These are phyloP conservation scores for Mycena galericulata DNA, from an alignment of 768 basidiomycete species.

Conservation along the genomic window DNA sequence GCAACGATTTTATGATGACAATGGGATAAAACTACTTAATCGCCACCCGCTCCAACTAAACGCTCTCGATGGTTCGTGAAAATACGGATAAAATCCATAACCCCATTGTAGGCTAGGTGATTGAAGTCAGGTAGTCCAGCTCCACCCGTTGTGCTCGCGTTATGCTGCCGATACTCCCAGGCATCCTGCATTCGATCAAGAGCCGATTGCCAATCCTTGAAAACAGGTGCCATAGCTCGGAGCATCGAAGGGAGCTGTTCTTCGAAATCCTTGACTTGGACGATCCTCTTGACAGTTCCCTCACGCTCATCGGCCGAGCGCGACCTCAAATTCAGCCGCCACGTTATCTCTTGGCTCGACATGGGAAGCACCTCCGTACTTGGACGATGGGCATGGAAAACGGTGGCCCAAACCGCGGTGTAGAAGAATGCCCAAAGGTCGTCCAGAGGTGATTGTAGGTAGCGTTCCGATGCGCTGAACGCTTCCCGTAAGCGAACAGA, in stretches of 20 bases:
- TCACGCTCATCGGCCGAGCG: background rate
- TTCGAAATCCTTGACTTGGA: background rate
- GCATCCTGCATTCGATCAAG: background rate
- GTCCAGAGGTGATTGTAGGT: background rate
- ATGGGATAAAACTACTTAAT: background rate
- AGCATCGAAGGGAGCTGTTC: background rate
- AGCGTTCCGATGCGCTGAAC: background rate
- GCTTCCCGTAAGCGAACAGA: background rate
- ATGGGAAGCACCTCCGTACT: background rate
- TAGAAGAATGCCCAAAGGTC: constrained; percentile 2
- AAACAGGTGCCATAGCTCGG: background rate
- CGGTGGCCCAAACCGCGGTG: background rate
- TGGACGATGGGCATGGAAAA: background rate
- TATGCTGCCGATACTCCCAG: background rate
- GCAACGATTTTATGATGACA: too few relatives aligned
- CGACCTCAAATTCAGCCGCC: background rate
- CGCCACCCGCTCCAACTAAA: background rate
- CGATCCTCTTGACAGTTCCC: background rate
- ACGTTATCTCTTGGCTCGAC: background rate
- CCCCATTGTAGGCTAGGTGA: background rate
- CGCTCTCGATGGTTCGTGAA: background rate
- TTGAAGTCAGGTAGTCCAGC: background rate
- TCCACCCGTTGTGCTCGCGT: background rate
- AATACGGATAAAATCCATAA: background rate
- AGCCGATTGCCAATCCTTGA: background rate